A percentile compares a stretch with the other conserved stretches of the same genome.
These are phyloP conservation scores for Pseudogymnoascus verrucosus DNA, from an alignment of 2,329 filamentous ascomycete genomes.

Conservation along the genomic window DNA sequence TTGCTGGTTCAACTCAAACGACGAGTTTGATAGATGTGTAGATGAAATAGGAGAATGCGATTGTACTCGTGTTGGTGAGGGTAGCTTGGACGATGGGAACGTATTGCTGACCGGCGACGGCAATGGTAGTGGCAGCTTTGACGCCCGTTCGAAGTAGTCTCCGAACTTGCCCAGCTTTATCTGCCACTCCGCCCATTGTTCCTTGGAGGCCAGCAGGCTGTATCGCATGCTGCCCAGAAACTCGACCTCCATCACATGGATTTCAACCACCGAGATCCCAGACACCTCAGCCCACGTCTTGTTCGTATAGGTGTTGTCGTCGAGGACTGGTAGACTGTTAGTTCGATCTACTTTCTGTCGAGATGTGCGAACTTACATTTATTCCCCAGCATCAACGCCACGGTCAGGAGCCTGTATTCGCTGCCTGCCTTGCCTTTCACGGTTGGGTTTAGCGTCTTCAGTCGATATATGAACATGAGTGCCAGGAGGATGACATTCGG, in stretches of 20 bases:
- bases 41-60: slow-evolving; percentile 31
- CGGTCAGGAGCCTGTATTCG: slow-evolving; percentile 85
- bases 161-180: slow-evolving; percentile 73
- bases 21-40: slow-evolving; percentile 30
- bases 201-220: slow-evolving; percentile 76
- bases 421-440: slow-evolving; percentile 90
- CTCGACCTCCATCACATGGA: slow-evolving; percentile 99
- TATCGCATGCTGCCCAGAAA: slow-evolving; percentile 98
- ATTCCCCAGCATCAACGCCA: slow-evolving; percentile 95
- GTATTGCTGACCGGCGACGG: slow-evolving; percentile 32
- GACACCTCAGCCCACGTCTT: slow-evolving; percentile 99
- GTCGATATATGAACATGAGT: slow-evolving; percentile 81
- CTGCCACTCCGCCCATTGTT: slow-evolving; percentile 85
- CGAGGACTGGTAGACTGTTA: slow-evolving; percentile 55
- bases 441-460: slow-evolving; percentile 82
- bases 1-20: slow-evolving; percentile 25
- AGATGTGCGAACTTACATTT: slow-evolving; percentile 58
- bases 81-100: slow-evolving; percentile 42
- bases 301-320: slow-evolving; percentile 99
- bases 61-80: slow-evolving; percentile 40
- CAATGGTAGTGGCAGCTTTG: slow-evolving; percentile 20
- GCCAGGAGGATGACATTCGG: slow-evolving; percentile 91
- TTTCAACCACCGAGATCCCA: slow-evolving; percentile 84
- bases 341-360: not conserved
- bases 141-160: slow-evolving; percentile 45